phyloP scores from a whole-genome alignment of 1,139 yeast genomes.

The Yamadazyma atlantica region DNA sequence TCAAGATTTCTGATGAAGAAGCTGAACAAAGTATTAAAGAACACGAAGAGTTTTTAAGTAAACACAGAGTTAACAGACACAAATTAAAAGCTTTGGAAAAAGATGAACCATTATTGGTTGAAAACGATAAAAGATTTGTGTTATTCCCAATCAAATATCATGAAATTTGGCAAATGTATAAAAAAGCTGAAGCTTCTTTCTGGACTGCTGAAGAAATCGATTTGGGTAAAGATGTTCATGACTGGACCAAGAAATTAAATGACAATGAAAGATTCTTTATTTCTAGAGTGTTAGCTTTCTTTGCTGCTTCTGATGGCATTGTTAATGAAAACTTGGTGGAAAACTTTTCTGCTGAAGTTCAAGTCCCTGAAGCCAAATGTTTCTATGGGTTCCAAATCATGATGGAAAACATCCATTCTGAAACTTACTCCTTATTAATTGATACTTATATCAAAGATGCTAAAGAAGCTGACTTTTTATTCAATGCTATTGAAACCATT shows the following conservation, averaged over 20 bases:
- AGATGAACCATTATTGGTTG: constrained; percentile 85
- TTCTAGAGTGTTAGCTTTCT: constrained; percentile 93
- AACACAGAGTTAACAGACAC: constrained; percentile 70
- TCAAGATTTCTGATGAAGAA: constrained; percentile 19
- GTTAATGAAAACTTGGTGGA: constrained; percentile 97
- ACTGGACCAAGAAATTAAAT: constrained; percentile 83
- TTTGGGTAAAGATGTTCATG: constrained; percentile 83
- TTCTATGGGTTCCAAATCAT: constrained; percentile 98
- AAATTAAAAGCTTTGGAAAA: constrained; percentile 71
- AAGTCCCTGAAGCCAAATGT: constrained; percentile 96
- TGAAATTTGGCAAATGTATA: constrained; percentile 98
- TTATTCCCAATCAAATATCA: constrained; percentile 96
- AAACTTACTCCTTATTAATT: constrained; percentile 90
- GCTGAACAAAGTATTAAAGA: constrained; percentile 11
- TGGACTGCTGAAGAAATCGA: constrained; percentile 99
- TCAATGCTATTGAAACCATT: constrained; percentile 91
- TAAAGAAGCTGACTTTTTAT: constrained; percentile 80
- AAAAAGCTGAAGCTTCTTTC: constrained; percentile 98
- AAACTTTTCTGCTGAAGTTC: constrained; percentile 96
- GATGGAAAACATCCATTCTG: constrained; percentile 99
- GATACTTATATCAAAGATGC: constrained; percentile 96
- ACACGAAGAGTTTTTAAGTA: constrained; percentile 56
- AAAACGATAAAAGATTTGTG: constrained; percentile 88
- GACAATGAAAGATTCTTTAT: constrained; percentile 90
- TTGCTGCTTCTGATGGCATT: constrained; percentile 97